Conservation (phyloP, 257 asterid species). For the Eustoma russellianum region DNA sequence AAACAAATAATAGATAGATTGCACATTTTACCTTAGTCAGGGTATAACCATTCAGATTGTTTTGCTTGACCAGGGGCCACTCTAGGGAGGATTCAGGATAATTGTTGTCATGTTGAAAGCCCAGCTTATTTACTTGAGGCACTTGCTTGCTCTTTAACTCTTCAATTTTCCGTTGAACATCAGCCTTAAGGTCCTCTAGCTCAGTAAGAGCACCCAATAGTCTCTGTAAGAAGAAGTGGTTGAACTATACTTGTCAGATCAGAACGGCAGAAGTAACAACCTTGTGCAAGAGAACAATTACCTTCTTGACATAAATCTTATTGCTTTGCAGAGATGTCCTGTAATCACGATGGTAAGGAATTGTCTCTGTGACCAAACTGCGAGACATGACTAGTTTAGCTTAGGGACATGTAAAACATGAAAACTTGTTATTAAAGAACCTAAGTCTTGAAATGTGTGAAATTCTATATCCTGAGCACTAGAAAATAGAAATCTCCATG, state of each 20-base stretch:
- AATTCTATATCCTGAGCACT: slow-evolving; percentile 1
- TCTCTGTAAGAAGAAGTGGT: slow-evolving; percentile 34
- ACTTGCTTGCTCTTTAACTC: slow-evolving; percentile 39
- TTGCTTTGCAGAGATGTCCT: slow-evolving; percentile 44
- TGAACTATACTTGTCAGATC: slow-evolving; percentile 2
- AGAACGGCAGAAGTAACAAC: slow-evolving; percentile 1
- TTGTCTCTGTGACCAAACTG: slow-evolving; percentile 92
- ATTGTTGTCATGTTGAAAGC: slow-evolving; percentile 26
- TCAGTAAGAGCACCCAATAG: slow-evolving; percentile 51
- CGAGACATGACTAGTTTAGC: slow-evolving; percentile 10
- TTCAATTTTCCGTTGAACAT: slow-evolving; percentile 59
- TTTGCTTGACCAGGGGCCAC: slow-evolving; percentile 34
- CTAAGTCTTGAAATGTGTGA: slow-evolving; percentile 4
- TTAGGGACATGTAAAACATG: slow-evolving; percentile 18
- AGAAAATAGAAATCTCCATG: slow-evolving; percentile 1
- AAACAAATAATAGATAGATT: not conserved
- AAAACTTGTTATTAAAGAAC: slow-evolving; percentile 9
- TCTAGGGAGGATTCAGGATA: slow-evolving; percentile 31
- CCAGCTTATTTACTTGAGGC: slow-evolving; percentile 30
- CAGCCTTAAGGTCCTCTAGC: slow-evolving; percentile 83
- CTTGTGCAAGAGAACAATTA: slow-evolving; percentile 10
- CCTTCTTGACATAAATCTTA: slow-evolving; percentile 55
- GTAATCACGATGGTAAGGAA: slow-evolving; percentile 86
- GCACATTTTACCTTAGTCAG: slow-evolving; percentile 40
- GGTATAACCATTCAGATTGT: slow-evolving; percentile 30